Base-by-base conservation (phyloP, 495 filamentous ascomycete species). In the Trichoderma erinaceum region DNA sequence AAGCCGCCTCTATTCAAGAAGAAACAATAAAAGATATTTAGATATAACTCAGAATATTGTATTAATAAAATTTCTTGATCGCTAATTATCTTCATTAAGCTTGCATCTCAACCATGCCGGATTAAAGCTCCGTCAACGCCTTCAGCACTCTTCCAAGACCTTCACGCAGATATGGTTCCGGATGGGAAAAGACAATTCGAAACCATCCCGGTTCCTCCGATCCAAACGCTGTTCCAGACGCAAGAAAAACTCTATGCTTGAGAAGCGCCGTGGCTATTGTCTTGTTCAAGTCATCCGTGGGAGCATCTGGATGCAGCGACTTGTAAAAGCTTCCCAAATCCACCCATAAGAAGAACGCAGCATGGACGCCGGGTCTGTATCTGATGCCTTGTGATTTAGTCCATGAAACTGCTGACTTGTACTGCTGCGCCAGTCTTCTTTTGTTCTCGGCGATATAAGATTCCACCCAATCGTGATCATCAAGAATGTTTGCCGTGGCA, bases 291-390 rank as follows among this genome's bases (percentile, higher is more conserved):
- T 83, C 70, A 3, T 64, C 65, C 27, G 25, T 11, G 63, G 71
- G 68, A 13, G 41, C 38, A 16, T 46, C 8, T 15, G 12, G 21
- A 46, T 70, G n/a, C n/a, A n/a, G 7, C 4, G 15, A 3, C 6
- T 15, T 23, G 16, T 50, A 66, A n/a, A 46, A 43, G 13, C 44
- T 66, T 41, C 66, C 75, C 29, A 86, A 73, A 72, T 86, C 75
- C 4, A 82, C 74, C 84, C 84, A 86, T 3, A 86, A 68, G 69
- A 86, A 86, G 69, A 86, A 82, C 0, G 75, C 84, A n/a, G 84
- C 84, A 71, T 84, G 79, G 69, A 48, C 75, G 63, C 64, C 82
- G 27, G 50, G 66, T 21, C 46, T 23, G 71, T 82, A 80, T 38
- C 75, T 70, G 63, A 84, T 79, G 0, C 70, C 72, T 8, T 75